A percentile compares a stretch with the other conserved stretches of the same genome.
phyloP scores from a whole-genome alignment of 2,329 filamentous ascomycete genomes.

The Aschersonia sp. region DNA sequence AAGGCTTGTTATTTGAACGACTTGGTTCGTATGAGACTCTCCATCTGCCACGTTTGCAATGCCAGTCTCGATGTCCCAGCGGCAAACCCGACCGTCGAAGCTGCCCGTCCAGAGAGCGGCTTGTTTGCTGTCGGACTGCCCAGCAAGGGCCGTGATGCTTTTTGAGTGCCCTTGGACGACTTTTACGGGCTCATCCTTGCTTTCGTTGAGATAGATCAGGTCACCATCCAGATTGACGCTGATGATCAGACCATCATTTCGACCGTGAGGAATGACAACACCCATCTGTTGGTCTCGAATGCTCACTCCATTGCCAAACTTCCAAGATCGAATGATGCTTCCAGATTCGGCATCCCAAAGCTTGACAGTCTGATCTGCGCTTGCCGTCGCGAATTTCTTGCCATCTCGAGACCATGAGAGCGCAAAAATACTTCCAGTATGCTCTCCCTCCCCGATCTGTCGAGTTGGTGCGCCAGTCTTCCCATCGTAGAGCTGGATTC shows the following conservation, averaged over 20 bases:
- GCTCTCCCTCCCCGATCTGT: conserved; percentile 68
- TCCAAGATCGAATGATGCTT: conserved; percentile 69
- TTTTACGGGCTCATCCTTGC: conserved; percentile 51
- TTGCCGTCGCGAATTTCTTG: conserved; percentile 76
- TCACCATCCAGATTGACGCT: conserved; percentile 80
- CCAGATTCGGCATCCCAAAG: conserved; percentile 82
- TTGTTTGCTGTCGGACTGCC: conserved; percentile 31
- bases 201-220: conserved; percentile 73
- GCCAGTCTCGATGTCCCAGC: conserved; percentile 67
- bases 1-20: conserved; percentile 56
- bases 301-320: conserved; percentile 64
- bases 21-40: conserved; percentile 71
- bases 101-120: conserved; percentile 76
- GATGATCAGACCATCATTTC: conserved; percentile 77
- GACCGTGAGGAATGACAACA: conserved; percentile 74
- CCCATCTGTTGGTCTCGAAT: conserved; percentile 84
- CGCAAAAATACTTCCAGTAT: conserved; percentile 85
- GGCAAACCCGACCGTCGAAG: conserved; percentile 76
- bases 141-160: conserved; percentile 61
- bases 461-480: conserved; percentile 78
- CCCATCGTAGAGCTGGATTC: conserved; percentile 90
- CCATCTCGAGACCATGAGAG: conserved; percentile 85
- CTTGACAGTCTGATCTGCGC: conserved; percentile 87
- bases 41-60: conserved; percentile 61
- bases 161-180: conserved; percentile 83